A percentile compares a stretch with the other conserved stretches of the same genome.
Conservation (phyloP, 2,329 filamentous ascomycete species). For the Cytospora piceicola region DNA sequence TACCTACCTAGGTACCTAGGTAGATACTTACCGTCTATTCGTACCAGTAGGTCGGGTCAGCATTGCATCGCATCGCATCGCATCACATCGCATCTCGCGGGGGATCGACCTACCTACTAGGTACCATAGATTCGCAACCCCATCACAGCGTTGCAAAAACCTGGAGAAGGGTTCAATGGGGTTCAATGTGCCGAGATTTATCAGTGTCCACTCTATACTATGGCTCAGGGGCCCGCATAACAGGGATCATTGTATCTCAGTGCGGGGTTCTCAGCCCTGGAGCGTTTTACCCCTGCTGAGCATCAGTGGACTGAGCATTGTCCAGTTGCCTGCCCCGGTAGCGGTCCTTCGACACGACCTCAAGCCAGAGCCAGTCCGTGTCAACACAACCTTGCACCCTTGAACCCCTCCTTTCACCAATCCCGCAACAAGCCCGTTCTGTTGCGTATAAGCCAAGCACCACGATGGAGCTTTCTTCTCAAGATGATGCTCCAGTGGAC, state of each 20-base stretch:
- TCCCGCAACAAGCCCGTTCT: background rate
- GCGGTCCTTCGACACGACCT: background rate
- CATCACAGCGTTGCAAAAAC: background rate
- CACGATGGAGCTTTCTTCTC: constrained; percentile 32
- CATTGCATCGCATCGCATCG: background rate
- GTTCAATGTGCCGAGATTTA: too few species aligned
- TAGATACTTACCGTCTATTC: too few species aligned
- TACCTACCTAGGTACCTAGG: background rate
- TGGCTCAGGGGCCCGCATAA: background rate
- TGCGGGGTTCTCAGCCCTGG: background rate
- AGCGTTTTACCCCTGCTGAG: background rate
- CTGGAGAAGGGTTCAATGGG: background rate
- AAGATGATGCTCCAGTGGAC: constrained; percentile 30
- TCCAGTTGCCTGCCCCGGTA: background rate
- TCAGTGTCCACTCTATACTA: background rate
- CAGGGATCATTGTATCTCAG: background rate
- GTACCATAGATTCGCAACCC: background rate
- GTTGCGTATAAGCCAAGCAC: background rate
- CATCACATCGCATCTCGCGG: constrained; percentile 30
- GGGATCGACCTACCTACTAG: constrained; percentile 24
- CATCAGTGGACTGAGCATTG: background rate
- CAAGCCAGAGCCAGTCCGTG: background rate
- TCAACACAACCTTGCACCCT: background rate
- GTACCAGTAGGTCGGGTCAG: background rate
- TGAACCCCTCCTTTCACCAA: background rate